A percentile compares a stretch with the other conserved stretches of the same genome.
phyloP scores from a whole-genome alignment of 352 stramenopile genomes.

The Phytophthora macrochlamydospora region DNA sequence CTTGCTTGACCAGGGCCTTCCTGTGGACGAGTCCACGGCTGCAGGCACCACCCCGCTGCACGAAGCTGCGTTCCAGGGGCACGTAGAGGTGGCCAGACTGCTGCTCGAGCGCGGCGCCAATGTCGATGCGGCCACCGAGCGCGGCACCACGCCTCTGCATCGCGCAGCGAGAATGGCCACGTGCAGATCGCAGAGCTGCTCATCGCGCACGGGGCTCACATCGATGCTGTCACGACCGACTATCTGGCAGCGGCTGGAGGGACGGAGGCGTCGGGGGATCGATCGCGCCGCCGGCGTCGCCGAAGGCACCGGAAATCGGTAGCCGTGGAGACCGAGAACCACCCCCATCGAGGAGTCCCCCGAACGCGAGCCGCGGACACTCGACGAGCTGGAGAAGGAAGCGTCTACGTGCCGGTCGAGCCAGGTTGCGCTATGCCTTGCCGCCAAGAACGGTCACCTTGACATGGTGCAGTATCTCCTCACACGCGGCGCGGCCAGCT shows the following conservation, averaged over 20 bases:
- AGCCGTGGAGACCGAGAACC: slow-evolving; percentile 24
- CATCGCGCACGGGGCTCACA: slow-evolving; percentile 54
- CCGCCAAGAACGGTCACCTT: slow-evolving; percentile 57
- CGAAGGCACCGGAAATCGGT: slow-evolving; percentile 30
- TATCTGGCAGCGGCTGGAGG: slow-evolving; percentile 36
- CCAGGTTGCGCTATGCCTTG: slow-evolving; percentile 47
- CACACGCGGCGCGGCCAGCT: slow-evolving; percentile 18
- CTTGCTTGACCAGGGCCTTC: slow-evolving; percentile 44
- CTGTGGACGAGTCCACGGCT: slow-evolving; percentile 40
- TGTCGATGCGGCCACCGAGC: slow-evolving; percentile 54
- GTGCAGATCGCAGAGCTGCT: slow-evolving; percentile 55
- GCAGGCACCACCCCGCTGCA: slow-evolving; percentile 57
- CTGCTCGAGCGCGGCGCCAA: slow-evolving; percentile 47
- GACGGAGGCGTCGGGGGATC: slow-evolving; percentile 10
- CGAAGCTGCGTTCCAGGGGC: slow-evolving; percentile 53
- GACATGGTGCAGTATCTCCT: slow-evolving; percentile 59
- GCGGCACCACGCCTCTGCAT: slow-evolving; percentile 58
- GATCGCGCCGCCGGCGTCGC: slow-evolving; percentile 16
- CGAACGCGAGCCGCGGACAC: slow-evolving; percentile 11
- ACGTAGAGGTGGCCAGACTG: slow-evolving; percentile 44
- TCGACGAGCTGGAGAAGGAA: slow-evolving; percentile 33
- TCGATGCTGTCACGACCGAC: slow-evolving; percentile 62
- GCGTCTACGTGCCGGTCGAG: slow-evolving; percentile 27
- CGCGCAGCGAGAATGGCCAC: slow-evolving; percentile 55
- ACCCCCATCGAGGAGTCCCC: slow-evolving; percentile 13